A percentile compares a stretch with the other conserved stretches of the same genome.
phyloP scores from a whole-genome alignment of 257 asterid genomes.

The Cruciata laevipes region DNA sequence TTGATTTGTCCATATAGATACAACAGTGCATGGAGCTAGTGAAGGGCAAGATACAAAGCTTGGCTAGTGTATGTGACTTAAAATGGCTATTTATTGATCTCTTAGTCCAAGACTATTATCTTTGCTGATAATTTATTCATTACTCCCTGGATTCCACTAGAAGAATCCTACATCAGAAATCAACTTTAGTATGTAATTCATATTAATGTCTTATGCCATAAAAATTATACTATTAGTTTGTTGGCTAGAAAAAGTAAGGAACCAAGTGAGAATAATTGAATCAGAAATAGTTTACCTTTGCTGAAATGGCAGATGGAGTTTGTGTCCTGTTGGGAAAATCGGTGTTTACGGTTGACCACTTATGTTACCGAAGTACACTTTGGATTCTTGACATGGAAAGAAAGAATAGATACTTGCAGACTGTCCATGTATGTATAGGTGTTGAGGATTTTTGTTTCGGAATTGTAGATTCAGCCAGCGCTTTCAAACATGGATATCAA shows the following conservation, averaged over 20 bases:
- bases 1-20: slow-evolving; percentile 40
- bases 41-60: slow-evolving; percentile 39
- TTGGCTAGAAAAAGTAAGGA: neutral
- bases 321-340: neutral
- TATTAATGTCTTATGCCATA: neutral
- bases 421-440: neutral
- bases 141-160: neutral
- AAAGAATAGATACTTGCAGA: neutral
- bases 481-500: slow-evolving; percentile 49
- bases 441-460: slow-evolving; percentile 10
- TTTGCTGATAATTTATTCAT: neutral
- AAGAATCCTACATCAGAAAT: neutral
- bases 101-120: neutral
- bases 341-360: neutral
- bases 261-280: too few species aligned
- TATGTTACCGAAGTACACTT: neutral
- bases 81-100: slow-evolving; percentile 3
- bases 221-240: neutral
- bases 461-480: slow-evolving; percentile 47
- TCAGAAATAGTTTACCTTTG: too few species aligned
- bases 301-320: neutral
- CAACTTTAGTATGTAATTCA: neutral
- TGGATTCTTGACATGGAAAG: neutral
- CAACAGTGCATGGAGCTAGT: slow-evolving; percentile 46
- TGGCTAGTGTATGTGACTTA: slow-evolving; percentile 13